phyloP scores from a whole-genome alignment of 106 monocot genomes.

The Alisma plantagoaquatica region DNA sequence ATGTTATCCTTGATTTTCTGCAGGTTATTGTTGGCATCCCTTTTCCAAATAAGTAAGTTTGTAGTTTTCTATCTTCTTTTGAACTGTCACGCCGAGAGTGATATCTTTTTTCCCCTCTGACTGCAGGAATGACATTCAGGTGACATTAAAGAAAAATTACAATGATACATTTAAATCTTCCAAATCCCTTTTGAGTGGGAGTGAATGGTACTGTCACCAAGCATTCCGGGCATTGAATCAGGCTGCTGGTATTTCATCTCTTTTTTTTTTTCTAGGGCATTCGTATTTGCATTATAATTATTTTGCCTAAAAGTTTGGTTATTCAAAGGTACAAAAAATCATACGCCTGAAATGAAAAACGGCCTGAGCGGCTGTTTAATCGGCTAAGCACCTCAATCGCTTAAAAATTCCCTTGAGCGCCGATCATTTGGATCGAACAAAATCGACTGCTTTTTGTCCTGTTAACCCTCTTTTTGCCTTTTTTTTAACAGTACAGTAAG shows the following conservation, averaged over 20 bases:
- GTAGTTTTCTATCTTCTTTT: conserved; percentile 8
- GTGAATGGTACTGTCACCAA: conserved; percentile 98
- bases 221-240: conserved; percentile 99
- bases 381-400: too few species aligned
- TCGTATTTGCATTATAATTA: not conserved
- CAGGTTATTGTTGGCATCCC: conserved; percentile 99
- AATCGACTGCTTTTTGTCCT: too few species aligned
- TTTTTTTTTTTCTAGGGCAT: not conserved
- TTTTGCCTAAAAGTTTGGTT: too few species aligned
- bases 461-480: too few species aligned
- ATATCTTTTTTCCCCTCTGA: too few species aligned
- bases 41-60: conserved; percentile 92
- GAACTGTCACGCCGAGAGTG: not conserved
- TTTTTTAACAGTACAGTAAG: too few species aligned
- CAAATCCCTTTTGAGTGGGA: conserved; percentile 79
- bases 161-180: conserved; percentile 81
- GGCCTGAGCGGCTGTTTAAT: too few species aligned
- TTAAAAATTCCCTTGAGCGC: too few species aligned
- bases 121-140: conserved; percentile 85
- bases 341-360: too few species aligned
- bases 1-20: conserved; percentile 38
- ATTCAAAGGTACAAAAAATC: too few species aligned
- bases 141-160: conserved; percentile 82
- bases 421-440: too few species aligned
- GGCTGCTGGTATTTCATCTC: conserved; percentile 69